Base-by-base conservation (phyloP, 768 basidiomycete species). In the Leccinum rimulosum region DNA sequence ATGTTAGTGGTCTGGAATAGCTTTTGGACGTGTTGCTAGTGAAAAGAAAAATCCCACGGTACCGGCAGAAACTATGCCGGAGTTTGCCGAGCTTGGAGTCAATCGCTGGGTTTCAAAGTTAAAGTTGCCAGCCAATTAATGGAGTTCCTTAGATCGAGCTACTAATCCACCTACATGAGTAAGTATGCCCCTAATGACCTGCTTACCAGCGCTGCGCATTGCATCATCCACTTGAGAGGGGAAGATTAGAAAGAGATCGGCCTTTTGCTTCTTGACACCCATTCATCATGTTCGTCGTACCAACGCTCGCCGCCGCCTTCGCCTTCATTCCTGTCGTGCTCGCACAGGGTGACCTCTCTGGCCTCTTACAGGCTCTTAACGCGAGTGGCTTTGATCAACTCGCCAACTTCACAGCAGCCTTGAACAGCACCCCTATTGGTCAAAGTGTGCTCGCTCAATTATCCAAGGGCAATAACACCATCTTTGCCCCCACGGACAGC, bases 401-500 rank as follows among this genome's bases (percentile, higher is more conserved):
- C 40, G 78, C 79, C 19, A 65, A 64, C 30, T 68, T 75, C 33
- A 72, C 80, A 6, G 57, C 66, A 15, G 68, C 68, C 47, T 68
- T 87, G 67, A 83, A 83, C 52, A 63, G 70, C 30, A 82, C 80
- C 15, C 53, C 70, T 14, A 66, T 60, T 7, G 87, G 84, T 6
- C 70, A 75, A 57, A 61, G 66, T 17, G 68, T 87, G n/a, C 70
- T 86, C 35, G 50, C 65, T 6, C 61, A 76, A 56, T 71, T 85
- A n/a, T 68, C 77, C 2, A 70, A 69, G 30, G 82, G 80, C 5
- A 74, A 79, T 40, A 77, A 72, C 58, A 81, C 84, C 0, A 61
- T 88, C 14, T 88, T 88, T 66, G 83, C 82, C 0, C 85, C 87
- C 4, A 78, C 70, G 53, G 77, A 88, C 63, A 64, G 66, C 2